Evolutionary conservation across 257 asterid genomes (phyloP).

Genomic region (Ophiorrhiza pumila): DNA sequence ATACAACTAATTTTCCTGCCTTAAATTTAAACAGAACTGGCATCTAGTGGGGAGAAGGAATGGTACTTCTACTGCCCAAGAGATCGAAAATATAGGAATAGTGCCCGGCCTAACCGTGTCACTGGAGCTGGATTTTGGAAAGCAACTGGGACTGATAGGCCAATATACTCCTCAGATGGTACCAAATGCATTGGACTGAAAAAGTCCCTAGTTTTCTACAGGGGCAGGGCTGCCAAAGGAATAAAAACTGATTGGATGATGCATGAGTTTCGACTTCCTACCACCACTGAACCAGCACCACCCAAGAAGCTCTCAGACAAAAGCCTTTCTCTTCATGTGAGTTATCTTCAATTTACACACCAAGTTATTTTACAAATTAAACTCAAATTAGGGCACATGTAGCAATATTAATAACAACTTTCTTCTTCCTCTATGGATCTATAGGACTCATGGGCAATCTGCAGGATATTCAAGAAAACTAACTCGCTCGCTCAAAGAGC

Average conservation of each 20-base stretch:
- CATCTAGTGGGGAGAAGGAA: constrained; percentile 68
- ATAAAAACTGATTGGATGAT: constrained; percentile 83
- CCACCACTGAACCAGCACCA: constrained; percentile 30
- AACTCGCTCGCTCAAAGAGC: constrained; percentile 57
- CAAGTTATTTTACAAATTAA: too few relatives aligned
- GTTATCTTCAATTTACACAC: constrained; percentile 9
- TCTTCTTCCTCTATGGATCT: neutral
- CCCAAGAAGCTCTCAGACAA: constrained; percentile 45
- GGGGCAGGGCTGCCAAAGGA: constrained; percentile 81
- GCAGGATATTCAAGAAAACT: constrained; percentile 72
- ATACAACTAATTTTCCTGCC: neutral
- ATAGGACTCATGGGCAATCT: constrained; percentile 83
- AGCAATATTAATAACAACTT: neutral
- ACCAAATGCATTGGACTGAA: constrained; percentile 64
- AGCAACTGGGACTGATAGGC: constrained; percentile 79
- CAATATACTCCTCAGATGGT: constrained; percentile 63
- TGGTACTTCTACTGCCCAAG: constrained; percentile 84
- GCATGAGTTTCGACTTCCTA: constrained; percentile 77
- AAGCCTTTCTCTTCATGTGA: constrained; percentile 46
- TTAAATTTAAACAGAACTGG: constrained; percentile 35
- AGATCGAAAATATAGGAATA: constrained; percentile 67
- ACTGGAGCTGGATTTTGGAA: constrained; percentile 80
- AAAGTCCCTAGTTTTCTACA: constrained; percentile 68
- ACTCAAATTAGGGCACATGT: too few relatives aligned
- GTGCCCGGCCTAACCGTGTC: constrained; percentile 69